phyloP scores from a whole-genome alignment of 176 grass and related monocot genomes.

The Oryza officinalis region DNA sequence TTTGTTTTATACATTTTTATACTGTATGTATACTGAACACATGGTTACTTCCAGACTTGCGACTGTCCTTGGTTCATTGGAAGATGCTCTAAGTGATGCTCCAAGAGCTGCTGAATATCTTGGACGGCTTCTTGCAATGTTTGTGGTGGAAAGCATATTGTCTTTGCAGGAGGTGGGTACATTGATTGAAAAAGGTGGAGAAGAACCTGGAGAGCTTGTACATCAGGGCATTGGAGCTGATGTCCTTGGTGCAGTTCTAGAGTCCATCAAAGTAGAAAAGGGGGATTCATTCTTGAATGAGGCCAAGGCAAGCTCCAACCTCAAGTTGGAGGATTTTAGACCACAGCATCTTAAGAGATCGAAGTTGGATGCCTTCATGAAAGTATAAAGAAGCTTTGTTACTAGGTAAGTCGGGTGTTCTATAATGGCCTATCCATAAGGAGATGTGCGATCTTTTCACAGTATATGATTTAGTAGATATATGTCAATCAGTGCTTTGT shows the following conservation, averaged over 20 bases:
- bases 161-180: conserved; percentile 65
- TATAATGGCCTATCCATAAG: conserved; percentile 6
- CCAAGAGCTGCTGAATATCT: conserved; percentile 83
- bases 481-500: background rate
- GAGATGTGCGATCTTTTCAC: background rate
- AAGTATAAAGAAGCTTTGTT: conserved; percentile 37
- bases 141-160: conserved; percentile 66
- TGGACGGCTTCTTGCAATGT: conserved; percentile 67
- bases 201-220: conserved; percentile 65
- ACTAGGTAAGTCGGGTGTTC: conserved; percentile 45
- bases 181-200: conserved; percentile 72
- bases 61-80: conserved; percentile 65
- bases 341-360: conserved; percentile 53
- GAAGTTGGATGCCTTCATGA: conserved; percentile 82
- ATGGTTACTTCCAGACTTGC: conserved; percentile 53
- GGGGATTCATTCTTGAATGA: conserved; percentile 78
- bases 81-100: conserved; percentile 92
- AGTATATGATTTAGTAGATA: background rate
- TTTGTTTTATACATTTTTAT: background rate
- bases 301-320: conserved; percentile 60
- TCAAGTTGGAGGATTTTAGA: conserved; percentile 80
- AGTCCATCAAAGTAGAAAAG: conserved; percentile 60
- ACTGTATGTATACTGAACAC: conserved; percentile 5
- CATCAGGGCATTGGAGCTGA: conserved; percentile 72
- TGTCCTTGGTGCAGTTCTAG: conserved; percentile 62